A percentile compares a stretch with the other conserved stretches of the same genome.
These are phyloP conservation scores for Colletotrichum tropicicola DNA, from an alignment of 2,329 filamentous ascomycete genomes.

Conservation along the genomic window DNA sequence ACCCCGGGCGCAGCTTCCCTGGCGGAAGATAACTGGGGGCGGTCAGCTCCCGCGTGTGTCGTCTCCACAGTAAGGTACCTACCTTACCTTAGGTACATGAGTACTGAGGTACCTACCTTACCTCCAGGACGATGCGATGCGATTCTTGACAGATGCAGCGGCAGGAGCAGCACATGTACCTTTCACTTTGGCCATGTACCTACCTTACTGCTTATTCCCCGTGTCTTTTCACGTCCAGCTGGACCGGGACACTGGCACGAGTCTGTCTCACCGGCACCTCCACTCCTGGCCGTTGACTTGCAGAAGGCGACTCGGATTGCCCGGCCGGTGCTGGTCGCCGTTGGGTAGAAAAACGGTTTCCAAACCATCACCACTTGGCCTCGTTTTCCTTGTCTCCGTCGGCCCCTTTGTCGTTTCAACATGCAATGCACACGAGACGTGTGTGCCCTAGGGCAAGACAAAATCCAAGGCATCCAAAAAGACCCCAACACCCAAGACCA, in stretches of 20 bases:
- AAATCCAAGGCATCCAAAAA: too few relatives aligned
- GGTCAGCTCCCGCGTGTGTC: neutral
- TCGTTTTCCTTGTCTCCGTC: too few relatives aligned
- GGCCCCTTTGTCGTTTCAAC: neutral
- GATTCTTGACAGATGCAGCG: too few relatives aligned
- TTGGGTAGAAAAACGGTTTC: neutral
- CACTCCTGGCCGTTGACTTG: too few relatives aligned
- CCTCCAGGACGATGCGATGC: too few relatives aligned
- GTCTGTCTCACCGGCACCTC: neutral
- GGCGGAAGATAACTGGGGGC: neutral
- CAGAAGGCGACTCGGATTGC: neutral
- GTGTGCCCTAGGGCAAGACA: neutral
- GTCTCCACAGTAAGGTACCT: neutral
- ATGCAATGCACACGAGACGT: neutral
- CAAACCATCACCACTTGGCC: too few relatives aligned
- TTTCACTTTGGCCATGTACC: neutral
- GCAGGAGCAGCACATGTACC: too few relatives aligned
- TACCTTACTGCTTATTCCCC: too few relatives aligned
- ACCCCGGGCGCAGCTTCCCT: conserved; percentile 27
- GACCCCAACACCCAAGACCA: neutral
- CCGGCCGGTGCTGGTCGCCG: neutral
- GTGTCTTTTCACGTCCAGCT: neutral
- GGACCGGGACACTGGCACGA: neutral
- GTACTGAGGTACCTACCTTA: too few relatives aligned
- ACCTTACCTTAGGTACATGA: too few relatives aligned